Base-by-base conservation (phyloP, 495 filamentous ascomycete genomes). In the Penicillium tannophilum region DNA sequence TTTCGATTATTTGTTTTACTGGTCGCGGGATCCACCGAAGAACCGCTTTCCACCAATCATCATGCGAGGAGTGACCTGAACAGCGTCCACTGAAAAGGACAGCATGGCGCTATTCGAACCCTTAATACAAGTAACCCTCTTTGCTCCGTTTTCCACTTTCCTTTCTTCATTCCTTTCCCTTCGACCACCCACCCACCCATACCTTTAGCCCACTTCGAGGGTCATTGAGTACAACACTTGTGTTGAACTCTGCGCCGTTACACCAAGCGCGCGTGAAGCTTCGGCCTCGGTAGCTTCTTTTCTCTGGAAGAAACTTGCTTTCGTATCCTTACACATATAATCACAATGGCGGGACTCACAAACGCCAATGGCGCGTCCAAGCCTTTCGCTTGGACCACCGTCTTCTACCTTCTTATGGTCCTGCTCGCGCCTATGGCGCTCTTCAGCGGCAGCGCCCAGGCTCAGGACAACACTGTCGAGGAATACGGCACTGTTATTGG, bases 401-500 rank as follows among this genome's bases (percentile, higher is more conserved):
- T 93, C 68, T 83, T 92, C 74, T 95, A 94, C 79, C 84, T 96
- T 50, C 83, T 94, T 65, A 83, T 92, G 61, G 81, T 97, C 47
- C 87, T 97, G 64, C 85, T 90, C 63, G 84, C 79, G 52, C 87
- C 88, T 58, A 72, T 90, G 63, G 87, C 91, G 44, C 86, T 98
- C 59, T 81, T 95, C 55, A 83, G 84, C 65, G 83, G 82, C 60
- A 59, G 59, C 17, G 93, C 86, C 60, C 79, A 84, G 63, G 93
- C 93, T 55, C 82, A 92, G 67, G 88, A 93, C 55, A 81, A 85
- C 41, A 79, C 85, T 62, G 78, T 79, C 58, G 88, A 93, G 46
- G 89, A 85, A 64, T 92, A 90, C 75, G 91, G 93, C 69, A 92
- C 87, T 61, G 84, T 84, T 76, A 74, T 98, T 70, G 94, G 94